Evolutionary conservation across 2,329 filamentous ascomycete genomes (phyloP), one percentile per base, ranked within the genome.

Genomic region (Penicillium hordei): DNA sequence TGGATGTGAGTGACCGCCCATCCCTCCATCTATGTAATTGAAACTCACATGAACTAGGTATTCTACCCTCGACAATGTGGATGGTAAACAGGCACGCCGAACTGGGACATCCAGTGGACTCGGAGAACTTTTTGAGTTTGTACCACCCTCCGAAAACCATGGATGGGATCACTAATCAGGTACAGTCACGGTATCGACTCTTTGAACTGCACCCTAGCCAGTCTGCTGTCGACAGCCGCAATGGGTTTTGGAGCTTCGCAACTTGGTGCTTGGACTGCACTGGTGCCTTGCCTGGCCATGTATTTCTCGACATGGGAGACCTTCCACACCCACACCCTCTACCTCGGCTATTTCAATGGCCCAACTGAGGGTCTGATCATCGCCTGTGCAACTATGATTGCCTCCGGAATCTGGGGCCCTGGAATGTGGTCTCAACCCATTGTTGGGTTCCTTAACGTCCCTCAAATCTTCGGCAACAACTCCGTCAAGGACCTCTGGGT

Each of bases 221-320:
- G 90, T 73, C 80, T 99, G 52, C 86, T 96, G 61, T 91, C 97
- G 76, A 93, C 91, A 6, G 93, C 91, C 17, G 93, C 93, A 52
- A 94, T 99, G 89, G 93, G 90, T 27, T 83, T 96, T 51, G 94
- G 94, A 40, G 86, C 90, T 4, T 91, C 90, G 19, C 88, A 87
- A 62, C 86, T 91, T 21, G 94, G 94, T 64, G 89, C 94, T 57
- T 95, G 96, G 73, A 97, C 94, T 1, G 92, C 93, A 1, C 81
- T 99, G 43, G 87, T 93, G 60, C 94, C 94, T 1, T 95, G 92
- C 67, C 80, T 99, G 44, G 91, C 94, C 59, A 99, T 99, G 94
- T 99, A 96, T 82, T 97, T 99, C 79, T 97, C 93, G 3, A 99
- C 94, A 2, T 99, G 94, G 94, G 94, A 99, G 78, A 99, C 94